A percentile compares a stretch with the other conserved stretches of the same genome.
phyloP scores from a whole-genome alignment of 257 asterid species.

The Coffea canephora region DNA sequence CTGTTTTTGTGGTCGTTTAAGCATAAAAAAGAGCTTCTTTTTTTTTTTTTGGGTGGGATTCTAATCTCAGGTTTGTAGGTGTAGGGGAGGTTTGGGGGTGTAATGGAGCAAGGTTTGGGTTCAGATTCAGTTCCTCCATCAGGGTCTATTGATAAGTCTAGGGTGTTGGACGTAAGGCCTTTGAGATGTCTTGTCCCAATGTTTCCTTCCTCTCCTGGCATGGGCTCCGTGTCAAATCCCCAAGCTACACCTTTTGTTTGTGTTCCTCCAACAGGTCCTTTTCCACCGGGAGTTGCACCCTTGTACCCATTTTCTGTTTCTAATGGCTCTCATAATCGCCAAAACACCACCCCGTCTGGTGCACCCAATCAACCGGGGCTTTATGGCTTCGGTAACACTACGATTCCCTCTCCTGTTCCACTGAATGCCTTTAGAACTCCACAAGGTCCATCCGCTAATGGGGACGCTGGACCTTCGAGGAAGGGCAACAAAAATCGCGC shows the following conservation, averaged over 20 bases:
- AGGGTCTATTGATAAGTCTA: conserved; percentile 65
- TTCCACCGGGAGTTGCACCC: conserved; percentile 86
- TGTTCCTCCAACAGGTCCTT: conserved; percentile 90
- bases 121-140: conserved; percentile 41
- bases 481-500: conserved; percentile 31
- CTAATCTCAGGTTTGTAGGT: background rate
- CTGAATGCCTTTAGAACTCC: conserved; percentile 74
- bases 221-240: conserved; percentile 45
- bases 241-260: conserved; percentile 84
- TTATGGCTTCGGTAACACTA: conserved; percentile 31
- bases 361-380: conserved; percentile 30
- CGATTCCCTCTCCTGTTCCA: conserved; percentile 63
- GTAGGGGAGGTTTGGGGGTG: background rate
- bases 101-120: conserved; percentile 70
- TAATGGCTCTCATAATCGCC: conserved; percentile 27
- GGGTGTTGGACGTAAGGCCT: conserved; percentile 76
- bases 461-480: conserved; percentile 38
- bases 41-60: conserved; percentile 2
- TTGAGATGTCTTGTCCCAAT: conserved; percentile 72
- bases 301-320: conserved; percentile 68
- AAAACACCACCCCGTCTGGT: conserved; percentile 20
- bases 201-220: conserved; percentile 62
- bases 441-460: conserved; percentile 43
- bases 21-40: conserved; percentile 2
- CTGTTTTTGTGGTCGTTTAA: background rate